Base-by-base conservation (phyloP, 225 moss, liverwort and hornwort genomes). In the Neckera pumila region DNA sequence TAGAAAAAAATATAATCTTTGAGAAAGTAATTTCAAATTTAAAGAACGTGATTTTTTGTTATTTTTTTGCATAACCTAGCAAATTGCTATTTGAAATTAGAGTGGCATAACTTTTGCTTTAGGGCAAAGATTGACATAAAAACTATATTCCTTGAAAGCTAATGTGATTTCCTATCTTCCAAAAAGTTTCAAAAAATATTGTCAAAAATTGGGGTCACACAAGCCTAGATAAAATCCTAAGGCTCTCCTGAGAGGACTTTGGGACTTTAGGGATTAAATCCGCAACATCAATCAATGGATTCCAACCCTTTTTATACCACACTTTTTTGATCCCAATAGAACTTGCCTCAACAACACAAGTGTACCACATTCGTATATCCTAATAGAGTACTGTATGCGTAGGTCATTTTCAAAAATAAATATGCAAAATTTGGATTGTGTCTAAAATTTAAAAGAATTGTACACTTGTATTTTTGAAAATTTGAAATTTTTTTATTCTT, bases 281-380 rank as follows among this genome's bases (percentile, higher is more conserved):
- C 0, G 2, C 5, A 71, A 3, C 0, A 17, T 3, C 17, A 45
- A 45, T 2, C 0, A 0, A 17, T 0, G 2, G 0, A 30, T 74
- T 70, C 26, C 5, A 70, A 14, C 2, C 70, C 3, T 12, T 14
- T 40, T 11, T 0, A 40, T 12, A 15, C 4, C 31, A 6, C 7
- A 45, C 7, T 45, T 17, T 45, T 7, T 11, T 2, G 0, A 28
- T 10, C 11, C 4, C 0, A 17, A 0, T 43, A 11, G 3, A 73
- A 17, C 6, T 28, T 15, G 30, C 10, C 17, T 47, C 47, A 47
- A 13, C 12, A 49, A 7, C 4, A 12, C 31, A 47, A 31, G 1
- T 19, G 12, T 31, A 2, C 74, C 4, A 47, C 17, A 47, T 30
- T 30, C 2, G 11, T 74, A 47, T 74, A 6, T 31, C 31, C 18